phyloP scores from a whole-genome alignment of 163 green algal genomes.

The Botryococcus braunii region DNA sequence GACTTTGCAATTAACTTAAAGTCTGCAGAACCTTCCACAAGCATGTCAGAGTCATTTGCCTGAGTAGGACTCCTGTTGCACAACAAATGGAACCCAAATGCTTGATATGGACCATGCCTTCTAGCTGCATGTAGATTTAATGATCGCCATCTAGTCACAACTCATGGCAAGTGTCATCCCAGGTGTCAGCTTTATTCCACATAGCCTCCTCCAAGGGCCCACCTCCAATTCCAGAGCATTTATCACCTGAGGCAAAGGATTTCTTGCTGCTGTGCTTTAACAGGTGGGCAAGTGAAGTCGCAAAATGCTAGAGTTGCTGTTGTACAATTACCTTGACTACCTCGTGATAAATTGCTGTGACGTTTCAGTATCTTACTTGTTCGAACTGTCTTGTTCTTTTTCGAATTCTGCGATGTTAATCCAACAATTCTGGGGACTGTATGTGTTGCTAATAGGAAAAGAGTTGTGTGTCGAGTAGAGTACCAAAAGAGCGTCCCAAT shows the following conservation, averaged over 20 bases:
- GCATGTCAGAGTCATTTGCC: no score
- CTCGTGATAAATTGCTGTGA: background rate
- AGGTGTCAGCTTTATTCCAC: conserved; percentile 69
- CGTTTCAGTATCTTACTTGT: background rate
- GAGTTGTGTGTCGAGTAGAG: conserved; percentile 9
- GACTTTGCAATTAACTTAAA: background rate
- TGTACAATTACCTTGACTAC: background rate
- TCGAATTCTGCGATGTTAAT: background rate
- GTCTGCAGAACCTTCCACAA: background rate
- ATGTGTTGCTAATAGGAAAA: background rate
- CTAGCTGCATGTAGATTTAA: no score
- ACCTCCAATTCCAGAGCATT: conserved; percentile 61
- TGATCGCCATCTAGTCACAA: no score
- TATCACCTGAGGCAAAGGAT: conserved; percentile 66
- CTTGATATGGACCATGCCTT: no score
- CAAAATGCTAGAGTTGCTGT: background rate
- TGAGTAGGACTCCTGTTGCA: no score
- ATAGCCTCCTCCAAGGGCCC: conserved; percentile 71
- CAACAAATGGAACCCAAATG: no score
- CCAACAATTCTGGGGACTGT: background rate
- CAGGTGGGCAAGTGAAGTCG: conserved; percentile 9
- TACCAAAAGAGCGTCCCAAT: conserved; percentile 41
- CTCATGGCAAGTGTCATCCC: no score
- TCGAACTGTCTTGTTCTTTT: background rate
- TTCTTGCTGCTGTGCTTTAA: conserved; percentile 85